Evolutionary conservation across 495 filamentous ascomycete genomes (phyloP).

Genomic region (Trichoderma parareesei): DNA sequence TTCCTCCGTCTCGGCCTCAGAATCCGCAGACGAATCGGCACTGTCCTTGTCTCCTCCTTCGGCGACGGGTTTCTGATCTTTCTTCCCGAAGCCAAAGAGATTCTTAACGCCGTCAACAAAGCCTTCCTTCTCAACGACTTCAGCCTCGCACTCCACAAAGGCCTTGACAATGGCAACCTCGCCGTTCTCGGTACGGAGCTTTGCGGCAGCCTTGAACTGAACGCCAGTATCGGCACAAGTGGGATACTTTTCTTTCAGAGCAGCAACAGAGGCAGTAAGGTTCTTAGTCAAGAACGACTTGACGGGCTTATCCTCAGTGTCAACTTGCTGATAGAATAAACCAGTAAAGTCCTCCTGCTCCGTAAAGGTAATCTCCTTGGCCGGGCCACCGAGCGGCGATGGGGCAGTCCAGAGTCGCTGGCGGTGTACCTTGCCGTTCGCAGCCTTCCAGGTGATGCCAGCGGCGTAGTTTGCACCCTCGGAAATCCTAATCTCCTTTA

Average conservation of each 20-base stretch:
- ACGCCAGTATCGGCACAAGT: conserved; percentile 71
- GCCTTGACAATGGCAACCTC: conserved; percentile 71
- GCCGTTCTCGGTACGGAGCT: conserved; percentile 65
- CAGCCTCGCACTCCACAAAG: conserved; percentile 75
- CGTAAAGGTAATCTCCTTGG: conserved; percentile 81
- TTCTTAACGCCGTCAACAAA: conserved; percentile 90
- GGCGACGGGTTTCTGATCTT: conserved; percentile 73
- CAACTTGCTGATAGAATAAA: conserved; percentile 64
- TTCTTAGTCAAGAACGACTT: conserved; percentile 63
- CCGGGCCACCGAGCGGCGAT: conserved; percentile 63
- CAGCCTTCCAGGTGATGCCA: conserved; percentile 64
- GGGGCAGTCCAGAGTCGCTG: conserved; percentile 69
- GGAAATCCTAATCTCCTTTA: conserved; percentile 83
- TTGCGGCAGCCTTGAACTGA: conserved; percentile 67
- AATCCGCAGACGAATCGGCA: conserved; percentile 41
- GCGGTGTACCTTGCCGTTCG: conserved; percentile 51
- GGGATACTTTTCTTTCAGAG: conserved; percentile 59
- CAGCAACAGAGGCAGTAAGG: conserved; percentile 68
- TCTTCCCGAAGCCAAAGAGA: conserved; percentile 81
- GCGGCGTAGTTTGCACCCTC: conserved; percentile 68
- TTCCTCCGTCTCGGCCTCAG: conserved; percentile 25
- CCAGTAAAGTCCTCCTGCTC: conserved; percentile 80
- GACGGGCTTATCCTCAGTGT: conserved; percentile 39
- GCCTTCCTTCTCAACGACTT: conserved; percentile 60
- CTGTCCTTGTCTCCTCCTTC: conserved; percentile 36